A percentile compares a stretch with the other conserved stretches of the same genome.
Evolutionary conservation across 176 grass and related monocot genomes (phyloP).

Genomic region (Zea mays): DNA sequence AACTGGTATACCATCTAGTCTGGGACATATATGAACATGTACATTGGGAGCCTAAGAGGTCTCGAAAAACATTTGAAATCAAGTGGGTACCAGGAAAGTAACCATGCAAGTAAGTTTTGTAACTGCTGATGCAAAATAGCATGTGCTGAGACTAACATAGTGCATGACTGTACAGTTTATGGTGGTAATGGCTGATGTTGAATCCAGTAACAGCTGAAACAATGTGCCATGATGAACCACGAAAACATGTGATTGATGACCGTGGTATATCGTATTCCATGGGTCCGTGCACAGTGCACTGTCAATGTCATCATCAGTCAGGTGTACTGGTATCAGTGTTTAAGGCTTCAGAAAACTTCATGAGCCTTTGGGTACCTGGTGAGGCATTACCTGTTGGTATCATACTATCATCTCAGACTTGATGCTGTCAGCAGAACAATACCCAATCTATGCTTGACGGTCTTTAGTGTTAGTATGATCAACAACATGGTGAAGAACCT

Average conservation of each 20-base stretch:
- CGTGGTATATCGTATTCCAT: not conserved
- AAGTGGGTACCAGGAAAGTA: constrained; percentile 14
- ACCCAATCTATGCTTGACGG: constrained; percentile 26
- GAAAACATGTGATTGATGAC: constrained; percentile 33
- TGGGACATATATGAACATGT: constrained; percentile 6
- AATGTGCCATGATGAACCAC: not conserved
- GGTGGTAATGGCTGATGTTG: constrained; percentile 16
- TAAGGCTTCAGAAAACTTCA: constrained; percentile 10
- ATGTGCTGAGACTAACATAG: constrained; percentile 17
- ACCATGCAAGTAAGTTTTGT: constrained; percentile 18
- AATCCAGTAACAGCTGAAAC: constrained; percentile 9
- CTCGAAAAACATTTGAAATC: constrained; percentile 4
- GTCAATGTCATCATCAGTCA: not conserved
- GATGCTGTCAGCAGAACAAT: too few relatives aligned
- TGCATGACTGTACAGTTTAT: constrained; percentile 13
- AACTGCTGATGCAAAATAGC: not conserved
- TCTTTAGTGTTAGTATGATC: not conserved
- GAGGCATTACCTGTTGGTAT: not conserved
- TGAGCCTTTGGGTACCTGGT: constrained; percentile 20
- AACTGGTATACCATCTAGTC: constrained; percentile 31
- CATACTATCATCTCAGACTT: not conserved
- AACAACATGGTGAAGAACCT: constrained; percentile 38
- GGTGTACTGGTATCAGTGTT: not conserved
- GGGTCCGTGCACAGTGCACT: not conserved
- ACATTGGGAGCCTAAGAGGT: not conserved